Conservation (phyloP, 305 asterid species). For the Fraxinus dipetala region DNA sequence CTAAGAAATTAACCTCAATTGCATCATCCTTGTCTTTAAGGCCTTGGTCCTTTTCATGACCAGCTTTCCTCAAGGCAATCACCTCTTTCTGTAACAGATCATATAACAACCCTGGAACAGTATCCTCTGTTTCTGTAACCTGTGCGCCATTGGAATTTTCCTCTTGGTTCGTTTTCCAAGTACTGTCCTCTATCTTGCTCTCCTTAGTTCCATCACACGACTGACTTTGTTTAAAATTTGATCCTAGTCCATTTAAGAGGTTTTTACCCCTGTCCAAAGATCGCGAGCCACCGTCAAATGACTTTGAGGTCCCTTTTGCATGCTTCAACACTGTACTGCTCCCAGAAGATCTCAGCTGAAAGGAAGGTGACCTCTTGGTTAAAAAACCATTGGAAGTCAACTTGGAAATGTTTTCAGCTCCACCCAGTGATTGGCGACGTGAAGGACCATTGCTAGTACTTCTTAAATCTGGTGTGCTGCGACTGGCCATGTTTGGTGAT, state of each 20-base stretch:
- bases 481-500: constrained; percentile 59
- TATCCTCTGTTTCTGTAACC: constrained; percentile 63
- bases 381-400: constrained; percentile 78
- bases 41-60: constrained; percentile 94
- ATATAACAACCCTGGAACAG: constrained; percentile 75
- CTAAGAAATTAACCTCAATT: constrained; percentile 65
- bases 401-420: constrained; percentile 82
- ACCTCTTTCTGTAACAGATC: constrained; percentile 92
- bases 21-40: constrained; percentile 99
- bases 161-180: constrained; percentile 73
- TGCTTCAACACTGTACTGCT: constrained; percentile 83
- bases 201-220: constrained; percentile 91
- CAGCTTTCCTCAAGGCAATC: constrained; percentile 78
- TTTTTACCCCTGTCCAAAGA: constrained; percentile 78
- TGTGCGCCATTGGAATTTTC: constrained; percentile 58
- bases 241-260: constrained; percentile 84
- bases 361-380: constrained; percentile 93
- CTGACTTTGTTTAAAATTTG: constrained; percentile 83
- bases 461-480: constrained; percentile 63
- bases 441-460: constrained; percentile 73
- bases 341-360: constrained; percentile 84
- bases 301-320: constrained; percentile 98
- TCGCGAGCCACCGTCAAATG: constrained; percentile 96
- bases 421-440: constrained; percentile 95
- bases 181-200: constrained; percentile 52